These are phyloP conservation scores for Platismatia glauca DNA, from an alignment of 495 filamentous ascomycete species.

Conservation along the genomic window DNA sequence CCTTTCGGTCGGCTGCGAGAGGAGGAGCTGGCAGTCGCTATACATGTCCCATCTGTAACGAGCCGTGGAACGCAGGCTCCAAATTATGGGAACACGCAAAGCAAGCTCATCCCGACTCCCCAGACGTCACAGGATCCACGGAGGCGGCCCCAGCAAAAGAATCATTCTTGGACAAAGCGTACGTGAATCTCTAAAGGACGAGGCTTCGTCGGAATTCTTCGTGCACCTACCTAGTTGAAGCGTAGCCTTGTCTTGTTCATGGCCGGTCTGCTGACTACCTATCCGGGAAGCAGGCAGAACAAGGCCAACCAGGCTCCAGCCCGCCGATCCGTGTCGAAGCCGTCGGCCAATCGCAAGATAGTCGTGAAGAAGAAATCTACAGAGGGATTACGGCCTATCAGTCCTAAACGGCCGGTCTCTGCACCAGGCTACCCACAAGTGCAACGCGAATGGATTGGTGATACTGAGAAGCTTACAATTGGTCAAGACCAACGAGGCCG, in stretches of 20 bases:
- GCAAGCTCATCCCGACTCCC: slow-evolving; percentile 3
- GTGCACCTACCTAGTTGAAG: not conserved
- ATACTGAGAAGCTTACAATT: slow-evolving; percentile 8
- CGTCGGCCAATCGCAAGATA: not conserved
- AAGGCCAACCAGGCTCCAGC: not conserved
- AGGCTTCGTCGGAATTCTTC: not conserved
- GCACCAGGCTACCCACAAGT: slow-evolving; percentile 1
- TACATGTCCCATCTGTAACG: slow-evolving; percentile 12
- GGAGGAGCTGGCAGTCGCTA: slow-evolving; percentile 5
- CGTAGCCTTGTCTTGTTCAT: not conserved
- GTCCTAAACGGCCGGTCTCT: not conserved
- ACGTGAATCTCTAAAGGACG: not conserved
- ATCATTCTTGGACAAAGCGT: not conserved
- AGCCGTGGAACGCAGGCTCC: not conserved
- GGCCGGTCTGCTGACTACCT: not conserved
- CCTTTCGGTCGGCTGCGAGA: not conserved
- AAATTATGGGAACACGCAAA: slow-evolving; percentile 19
- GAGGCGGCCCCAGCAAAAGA: slow-evolving; percentile 4
- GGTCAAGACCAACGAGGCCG: not conserved
- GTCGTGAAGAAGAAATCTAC: not conserved
- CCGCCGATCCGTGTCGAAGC: not conserved
- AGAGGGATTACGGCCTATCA: not conserved
- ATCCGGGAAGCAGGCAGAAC: not conserved
- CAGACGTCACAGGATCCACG: not conserved
- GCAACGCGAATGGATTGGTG: slow-evolving; percentile 7